Evolutionary conservation across 2,329 filamentous ascomycete species (phyloP).

Genomic region (Macrophomina pseudophaseolina): DNA sequence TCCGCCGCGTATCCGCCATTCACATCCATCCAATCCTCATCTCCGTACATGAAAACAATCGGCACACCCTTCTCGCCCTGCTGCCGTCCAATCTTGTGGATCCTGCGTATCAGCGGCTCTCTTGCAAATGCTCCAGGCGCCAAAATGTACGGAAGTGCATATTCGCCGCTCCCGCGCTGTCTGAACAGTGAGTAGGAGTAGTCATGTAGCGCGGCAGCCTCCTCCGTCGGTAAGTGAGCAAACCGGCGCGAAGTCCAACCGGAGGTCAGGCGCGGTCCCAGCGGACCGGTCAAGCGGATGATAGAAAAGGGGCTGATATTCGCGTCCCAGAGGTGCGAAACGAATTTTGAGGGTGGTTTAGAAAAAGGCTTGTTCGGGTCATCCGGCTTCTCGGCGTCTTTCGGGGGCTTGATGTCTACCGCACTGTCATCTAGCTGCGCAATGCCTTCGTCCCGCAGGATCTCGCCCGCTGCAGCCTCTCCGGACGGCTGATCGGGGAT

Average conservation of each 20-base stretch:
- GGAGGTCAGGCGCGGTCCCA: slow-evolving; percentile 89
- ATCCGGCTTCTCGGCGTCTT: slow-evolving; percentile 36
- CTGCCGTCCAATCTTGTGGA: slow-evolving; percentile 85
- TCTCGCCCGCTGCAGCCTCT: slow-evolving; percentile 73
- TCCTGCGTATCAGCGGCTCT: slow-evolving; percentile 82
- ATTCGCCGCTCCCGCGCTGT: slow-evolving; percentile 90
- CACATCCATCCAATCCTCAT: slow-evolving; percentile 21
- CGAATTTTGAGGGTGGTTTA: slow-evolving; percentile 69
- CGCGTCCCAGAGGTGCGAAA: slow-evolving; percentile 93
- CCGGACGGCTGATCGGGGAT: slow-evolving; percentile 70
- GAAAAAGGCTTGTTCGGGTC: not conserved
- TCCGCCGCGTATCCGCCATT: slow-evolving; percentile 80
- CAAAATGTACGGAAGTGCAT: slow-evolving; percentile 88
- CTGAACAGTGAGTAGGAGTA: slow-evolving; percentile 96
- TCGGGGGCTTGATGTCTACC: slow-evolving; percentile 51
- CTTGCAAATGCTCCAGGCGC: slow-evolving; percentile 93
- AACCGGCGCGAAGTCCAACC: slow-evolving; percentile 97
- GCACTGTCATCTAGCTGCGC: not conserved
- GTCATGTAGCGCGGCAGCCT: slow-evolving; percentile 84
- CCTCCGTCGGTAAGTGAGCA: slow-evolving; percentile 79
- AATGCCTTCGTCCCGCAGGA: slow-evolving; percentile 43
- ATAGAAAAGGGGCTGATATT: slow-evolving; percentile 95
- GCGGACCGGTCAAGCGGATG: slow-evolving; percentile 82
- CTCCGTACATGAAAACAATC: slow-evolving; percentile 59
- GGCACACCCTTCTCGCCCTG: slow-evolving; percentile 71